A percentile compares a stretch with the other conserved stretches of the same genome.
phyloP scores from a whole-genome alignment of 495 filamentous ascomycete genomes.

The Aspergillus nidulans region DNA sequence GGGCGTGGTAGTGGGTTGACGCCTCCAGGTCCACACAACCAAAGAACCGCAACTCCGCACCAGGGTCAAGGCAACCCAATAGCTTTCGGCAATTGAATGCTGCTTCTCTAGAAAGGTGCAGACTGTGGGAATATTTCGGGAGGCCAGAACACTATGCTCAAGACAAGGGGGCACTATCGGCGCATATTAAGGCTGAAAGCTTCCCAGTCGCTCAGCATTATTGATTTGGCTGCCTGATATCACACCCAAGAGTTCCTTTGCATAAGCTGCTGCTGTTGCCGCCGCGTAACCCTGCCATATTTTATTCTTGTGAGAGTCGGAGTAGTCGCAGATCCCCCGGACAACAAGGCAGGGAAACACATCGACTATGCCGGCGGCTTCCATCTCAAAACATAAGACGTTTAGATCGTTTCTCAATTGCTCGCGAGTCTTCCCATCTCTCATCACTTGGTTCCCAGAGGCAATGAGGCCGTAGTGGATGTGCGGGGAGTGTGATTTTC shows the following conservation, averaged over 20 bases:
- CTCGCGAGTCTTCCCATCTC: slow-evolving; percentile 10
- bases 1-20: too few relatives aligned
- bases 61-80: too few relatives aligned
- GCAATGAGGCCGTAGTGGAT: slow-evolving; percentile 23
- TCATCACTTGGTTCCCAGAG: slow-evolving; percentile 17
- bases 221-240: not conserved
- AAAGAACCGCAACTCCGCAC: too few relatives aligned
- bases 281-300: slow-evolving; percentile 37
- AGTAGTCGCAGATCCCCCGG: slow-evolving; percentile 37
- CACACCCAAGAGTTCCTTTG: slow-evolving; percentile 28
- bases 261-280: slow-evolving; percentile 31
- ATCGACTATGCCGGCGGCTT: slow-evolving; percentile 40
- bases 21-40: too few relatives aligned
- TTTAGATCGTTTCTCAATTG: slow-evolving; percentile 10
- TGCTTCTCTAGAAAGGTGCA: too few relatives aligned
- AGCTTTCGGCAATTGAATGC: too few relatives aligned
- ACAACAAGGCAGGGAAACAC: slow-evolving; percentile 36
- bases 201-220: not conserved
- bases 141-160: too few relatives aligned
- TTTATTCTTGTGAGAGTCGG: slow-evolving; percentile 37
- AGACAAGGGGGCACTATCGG: too few relatives aligned
- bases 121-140: too few relatives aligned
- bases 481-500: slow-evolving; percentile 8
- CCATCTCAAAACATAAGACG: slow-evolving; percentile 36
- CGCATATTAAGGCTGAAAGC: not conserved